Evolutionary conservation across 2,329 filamentous ascomycete genomes (phyloP).

Genomic region (Gremmenia infestans): DNA sequence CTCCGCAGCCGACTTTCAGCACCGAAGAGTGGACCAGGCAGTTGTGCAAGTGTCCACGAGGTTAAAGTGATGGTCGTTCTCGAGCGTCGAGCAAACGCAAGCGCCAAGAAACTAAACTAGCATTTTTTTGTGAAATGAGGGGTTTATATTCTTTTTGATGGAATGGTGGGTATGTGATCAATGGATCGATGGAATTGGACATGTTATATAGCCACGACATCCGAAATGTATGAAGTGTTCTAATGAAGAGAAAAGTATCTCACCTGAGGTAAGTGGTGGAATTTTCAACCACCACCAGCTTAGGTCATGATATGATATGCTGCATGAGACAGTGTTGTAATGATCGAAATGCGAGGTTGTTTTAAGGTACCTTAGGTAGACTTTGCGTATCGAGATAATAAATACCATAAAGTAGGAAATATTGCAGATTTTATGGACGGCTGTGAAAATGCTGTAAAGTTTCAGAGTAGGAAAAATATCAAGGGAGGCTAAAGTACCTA

Average conservation of each 20-base stretch:
- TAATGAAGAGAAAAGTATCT: conserved; percentile 13
- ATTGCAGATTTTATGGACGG: too few relatives aligned
- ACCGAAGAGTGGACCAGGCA: conserved; percentile 59
- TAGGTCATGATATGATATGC: neutral
- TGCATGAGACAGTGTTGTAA: neutral
- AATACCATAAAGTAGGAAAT: neutral
- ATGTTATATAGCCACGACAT: conserved; percentile 26
- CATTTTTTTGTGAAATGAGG: conserved; percentile 13
- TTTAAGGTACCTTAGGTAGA: too few relatives aligned
- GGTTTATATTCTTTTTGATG: conserved; percentile 7
- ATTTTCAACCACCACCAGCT: neutral
- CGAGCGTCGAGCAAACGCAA: conserved; percentile 60
- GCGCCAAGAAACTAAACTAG: conserved; percentile 16
- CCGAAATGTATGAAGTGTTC: conserved; percentile 25
- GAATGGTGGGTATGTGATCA: neutral
- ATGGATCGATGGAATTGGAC: conserved; percentile 13
- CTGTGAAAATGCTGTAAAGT: too few relatives aligned
- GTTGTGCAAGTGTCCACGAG: conserved; percentile 49
- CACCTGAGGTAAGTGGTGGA: neutral
- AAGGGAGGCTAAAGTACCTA: neutral
- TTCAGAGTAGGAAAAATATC: neutral
- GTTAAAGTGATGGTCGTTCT: conserved; percentile 64
- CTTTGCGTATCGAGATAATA: neutral
- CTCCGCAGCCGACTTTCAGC: conserved; percentile 61
- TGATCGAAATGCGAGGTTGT: neutral